Evolutionary conservation across 2,329 filamentous ascomycete genomes (phyloP), one percentile per base, ranked within the genome.

Genomic region (Fusarium fujikuroi): DNA sequence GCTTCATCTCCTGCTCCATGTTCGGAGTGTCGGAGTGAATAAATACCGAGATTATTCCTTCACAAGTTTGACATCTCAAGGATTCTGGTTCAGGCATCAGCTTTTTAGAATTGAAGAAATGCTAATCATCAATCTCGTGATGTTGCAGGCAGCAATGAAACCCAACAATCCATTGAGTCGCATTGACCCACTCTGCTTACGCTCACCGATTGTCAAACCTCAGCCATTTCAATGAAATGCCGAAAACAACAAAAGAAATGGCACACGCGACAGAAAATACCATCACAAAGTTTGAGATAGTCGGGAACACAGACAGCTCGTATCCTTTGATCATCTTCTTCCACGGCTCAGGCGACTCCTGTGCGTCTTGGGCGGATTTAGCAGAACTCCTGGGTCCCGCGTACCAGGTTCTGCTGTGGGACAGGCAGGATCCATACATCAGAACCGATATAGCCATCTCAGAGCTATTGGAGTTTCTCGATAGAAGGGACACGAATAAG

Each of bases 271-370:
- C 28, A 10, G 19, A 28, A 50, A 16, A 16, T n/a, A 19, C 6
- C 19, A n/a, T 36, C 7, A 34, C 28, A 5, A 36, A 21, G 9
- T 39, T 50, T 19, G 63, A 32, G 8, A 6, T 53, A 15, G 23
- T 62, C 4, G 72, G 73, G 3, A 34, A 46, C 2, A 2, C 25
- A 3, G 19, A 21, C 16, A 54, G 23, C n/a, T 16, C 42, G 1
- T 42, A 53, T 21, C 74, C 74, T n/a, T 42, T 66, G 40, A 43
- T 76, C 19, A 63, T 76, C 10, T 76, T 63, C 19, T 76, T 76
- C 34, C 74, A 76, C 7, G 74, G 74, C 21, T 76, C 74, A 8
- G 74, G 69, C 7, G 69, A 65, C 42, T 76, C 74, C 2, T 76
- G 74, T 9, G 21, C 60, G 3, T 76, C 74, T 2, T 76, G 74